Base-by-base conservation (phyloP, 352 stramenopile genomes). In the Phytophthora idaei region DNA sequence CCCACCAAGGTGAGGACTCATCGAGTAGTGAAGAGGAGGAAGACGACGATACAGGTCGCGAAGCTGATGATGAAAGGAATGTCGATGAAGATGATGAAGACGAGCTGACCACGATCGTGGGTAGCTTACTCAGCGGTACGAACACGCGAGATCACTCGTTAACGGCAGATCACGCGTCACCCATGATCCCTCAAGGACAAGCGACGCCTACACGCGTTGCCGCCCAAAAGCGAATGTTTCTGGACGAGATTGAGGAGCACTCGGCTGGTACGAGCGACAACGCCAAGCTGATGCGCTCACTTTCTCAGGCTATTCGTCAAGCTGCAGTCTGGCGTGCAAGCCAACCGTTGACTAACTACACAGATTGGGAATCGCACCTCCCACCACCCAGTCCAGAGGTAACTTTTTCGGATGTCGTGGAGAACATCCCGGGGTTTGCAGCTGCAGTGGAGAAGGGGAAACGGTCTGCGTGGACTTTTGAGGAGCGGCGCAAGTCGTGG, bases 401-500 rank as follows among this genome's bases (percentile, higher is more conserved):
- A 37, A 93, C 85, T 0, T 93, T 93, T 65, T 91, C 85, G 4
- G 83, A 93, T 49, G 81, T 93, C 1, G 83, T 93, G 52, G 83
- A 84, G 55, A 89, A 69, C 27, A 87, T 91, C 59, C 77, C 83
- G 1, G 75, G 63, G 17, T 91, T 87, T 69, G 64, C 71, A 4
- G 77, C 84, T 59, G 57, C 62, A 7, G 65, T 71, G 34, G 61
- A 73, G n/a, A 70, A 73, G 48, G 63, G 70, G 5, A 77, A 77
- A 58, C 73, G 76, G 12, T 59, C 78, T 4, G 67, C 76, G 25
- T 91, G 81, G 83, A 75, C 73, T 11, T 66, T 69, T 17, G 85
- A 91, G 21, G 83, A 92, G 59, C 76, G 82, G 5, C 77, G 83
- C 41, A 90, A 89, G 60, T 90, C 83, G 37, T 94, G 83, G 83